Base-by-base conservation (phyloP, 257 asterid species). In the Primulina eburnea region DNA sequence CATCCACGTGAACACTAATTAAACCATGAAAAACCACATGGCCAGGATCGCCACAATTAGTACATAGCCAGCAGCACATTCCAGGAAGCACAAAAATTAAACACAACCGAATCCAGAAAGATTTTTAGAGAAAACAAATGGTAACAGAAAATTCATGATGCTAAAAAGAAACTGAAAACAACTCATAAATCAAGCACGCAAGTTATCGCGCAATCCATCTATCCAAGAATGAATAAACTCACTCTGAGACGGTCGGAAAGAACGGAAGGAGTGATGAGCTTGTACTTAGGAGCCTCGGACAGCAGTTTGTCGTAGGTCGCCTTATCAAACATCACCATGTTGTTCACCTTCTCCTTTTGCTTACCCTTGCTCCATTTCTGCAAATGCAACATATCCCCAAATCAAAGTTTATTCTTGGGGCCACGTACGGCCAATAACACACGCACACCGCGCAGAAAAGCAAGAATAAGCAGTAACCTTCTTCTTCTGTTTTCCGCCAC, bases 301-400 rank as follows among this genome's bases (percentile, higher is more conserved):
- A 92, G 73, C 21, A 92, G 68, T 89, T 92, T 92, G 20, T 92
- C 98, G 62, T 92, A 90, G 10, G 98, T 87, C 4, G 89, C 82
- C 85, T 88, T 88, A 61, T 90, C 97, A 53, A 92, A 90, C 68
- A 88, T 75, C 53, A 88, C 98, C 96, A 90, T 92, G 86, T 92
- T 92, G 84, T 92, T 92, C 70, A 92, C 98, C 90, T 92, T 92
- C 77, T 92, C 98, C 96, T 90, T 90, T 76, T 88, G 97, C 88
- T 92, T 92, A 29, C 96, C 98, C 87, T 92, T 92, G 88, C 95
- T 88, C 86, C 84, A 78, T 59, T 77, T 82, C 85, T 72, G 78
- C 33, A 68, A 38, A 57, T 0, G 57, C 33, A 6, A 69, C 56
- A 58, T 29, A 55, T 29, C 67, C n/a, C 56, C 58, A 32, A 37